Evolutionary conservation across 116 monocot genomes (phyloP).

Genomic region (Trichopus zeylanicus): DNA sequence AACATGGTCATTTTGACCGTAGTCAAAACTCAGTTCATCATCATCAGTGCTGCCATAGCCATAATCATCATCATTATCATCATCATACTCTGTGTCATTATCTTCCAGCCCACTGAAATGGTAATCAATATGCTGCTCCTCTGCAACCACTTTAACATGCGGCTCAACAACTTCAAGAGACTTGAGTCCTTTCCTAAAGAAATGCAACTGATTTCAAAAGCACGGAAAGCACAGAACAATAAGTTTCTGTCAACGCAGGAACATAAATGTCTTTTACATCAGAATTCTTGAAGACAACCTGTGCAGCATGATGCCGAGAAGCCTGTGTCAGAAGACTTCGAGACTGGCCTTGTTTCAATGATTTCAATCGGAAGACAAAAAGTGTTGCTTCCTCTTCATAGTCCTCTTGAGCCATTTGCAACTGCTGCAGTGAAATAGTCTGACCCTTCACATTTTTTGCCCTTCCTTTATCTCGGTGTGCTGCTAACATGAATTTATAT

Average conservation of each 20-base stretch:
- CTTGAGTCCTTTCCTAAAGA: conserved; percentile 76
- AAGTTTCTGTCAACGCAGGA: neutral
- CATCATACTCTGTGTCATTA: conserved; percentile 33
- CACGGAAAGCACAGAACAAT: neutral
- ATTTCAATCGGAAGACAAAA: conserved; percentile 90
- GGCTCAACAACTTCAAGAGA: conserved; percentile 78
- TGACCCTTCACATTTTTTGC: conserved; percentile 37
- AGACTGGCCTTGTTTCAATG: conserved; percentile 86
- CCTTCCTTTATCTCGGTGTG: conserved; percentile 52
- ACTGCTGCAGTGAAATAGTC: conserved; percentile 43
- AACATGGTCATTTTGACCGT: conserved; percentile 42
- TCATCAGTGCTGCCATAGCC: conserved; percentile 36
- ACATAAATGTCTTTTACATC: neutral
- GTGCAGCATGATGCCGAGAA: conserved; percentile 93
- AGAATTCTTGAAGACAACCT: conserved; percentile 40
- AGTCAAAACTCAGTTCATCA: conserved; percentile 78
- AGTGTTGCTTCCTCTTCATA: conserved; percentile 69
- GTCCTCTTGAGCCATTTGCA: conserved; percentile 58
- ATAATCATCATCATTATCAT: conserved; percentile 32
- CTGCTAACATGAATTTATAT: conserved; percentile 50
- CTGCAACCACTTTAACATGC: conserved; percentile 63
- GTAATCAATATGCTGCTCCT: conserved; percentile 89
- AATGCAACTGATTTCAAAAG: conserved; percentile 53
- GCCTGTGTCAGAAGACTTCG: conserved; percentile 90
- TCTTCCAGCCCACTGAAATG: conserved; percentile 75